Conservation (phyloP, 2,329 filamentous ascomycete genomes). For the Teratosphaeria gauchensis region DNA sequence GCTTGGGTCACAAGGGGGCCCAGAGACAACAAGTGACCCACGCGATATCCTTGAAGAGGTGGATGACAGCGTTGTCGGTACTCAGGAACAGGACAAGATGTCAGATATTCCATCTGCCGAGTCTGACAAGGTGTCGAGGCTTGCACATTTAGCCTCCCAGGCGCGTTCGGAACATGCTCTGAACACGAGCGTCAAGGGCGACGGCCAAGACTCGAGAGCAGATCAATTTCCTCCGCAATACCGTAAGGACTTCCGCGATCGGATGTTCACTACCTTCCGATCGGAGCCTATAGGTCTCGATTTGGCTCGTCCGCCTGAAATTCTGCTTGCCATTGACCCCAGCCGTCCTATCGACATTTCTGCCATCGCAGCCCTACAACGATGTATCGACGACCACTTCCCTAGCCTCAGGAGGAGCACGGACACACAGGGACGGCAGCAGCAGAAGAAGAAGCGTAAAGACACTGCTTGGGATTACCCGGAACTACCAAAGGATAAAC, state of each 20-base stretch:
- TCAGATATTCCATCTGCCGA: neutral
- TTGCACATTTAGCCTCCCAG: neutral
- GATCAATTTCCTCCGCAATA: neutral
- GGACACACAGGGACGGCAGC: constrained; percentile 1
- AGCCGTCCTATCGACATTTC: constrained; percentile 12
- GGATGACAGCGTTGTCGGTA: neutral
- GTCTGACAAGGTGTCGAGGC: neutral
- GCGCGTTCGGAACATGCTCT: too few species aligned
- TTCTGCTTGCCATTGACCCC: constrained; percentile 7
- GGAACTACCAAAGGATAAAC: constrained; percentile 11
- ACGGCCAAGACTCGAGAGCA: neutral
- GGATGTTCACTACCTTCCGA: neutral
- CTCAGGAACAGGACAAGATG: neutral
- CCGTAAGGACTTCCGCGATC: too few species aligned
- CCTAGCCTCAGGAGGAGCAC: constrained; percentile 18
- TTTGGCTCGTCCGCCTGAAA: constrained; percentile 6
- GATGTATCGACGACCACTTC: constrained; percentile 26
- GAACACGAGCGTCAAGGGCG: too few species aligned
- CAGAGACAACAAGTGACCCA: constrained; percentile 7
- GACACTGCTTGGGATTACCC: constrained; percentile 20
- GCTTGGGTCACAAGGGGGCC: constrained; percentile 24
- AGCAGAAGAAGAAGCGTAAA: constrained; percentile 5
- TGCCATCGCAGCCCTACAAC: constrained; percentile 23
- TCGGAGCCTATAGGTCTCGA: neutral
- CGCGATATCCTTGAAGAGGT: neutral